Percentiles rank a stretch among this genome's conserved stretches.
Conservation (phyloP, 2,329 filamentous ascomycete species). For the Fusarium virguliforme region DNA sequence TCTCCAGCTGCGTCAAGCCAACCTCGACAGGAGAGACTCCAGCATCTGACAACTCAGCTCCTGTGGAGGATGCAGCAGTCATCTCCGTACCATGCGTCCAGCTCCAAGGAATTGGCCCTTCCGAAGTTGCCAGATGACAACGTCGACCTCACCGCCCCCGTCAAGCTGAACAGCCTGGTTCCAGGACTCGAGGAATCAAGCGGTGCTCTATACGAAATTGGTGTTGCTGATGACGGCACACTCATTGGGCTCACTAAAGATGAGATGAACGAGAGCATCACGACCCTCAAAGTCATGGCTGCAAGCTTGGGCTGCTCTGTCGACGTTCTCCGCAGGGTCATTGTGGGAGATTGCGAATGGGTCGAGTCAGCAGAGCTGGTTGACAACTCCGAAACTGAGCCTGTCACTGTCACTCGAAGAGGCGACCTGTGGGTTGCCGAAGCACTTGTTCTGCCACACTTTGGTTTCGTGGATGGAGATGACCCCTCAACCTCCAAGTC, state of each 20-base stretch:
- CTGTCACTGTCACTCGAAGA: constrained; percentile 46
- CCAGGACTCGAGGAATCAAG: constrained; percentile 93
- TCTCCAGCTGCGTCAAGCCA: constrained; percentile 70
- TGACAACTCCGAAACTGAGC: constrained; percentile 47
- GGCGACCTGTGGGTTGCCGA: constrained; percentile 89
- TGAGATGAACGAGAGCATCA: constrained; percentile 92
- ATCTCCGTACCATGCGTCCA: constrained; percentile 88
- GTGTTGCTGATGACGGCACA: constrained; percentile 93
- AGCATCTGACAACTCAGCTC: constrained; percentile 94
- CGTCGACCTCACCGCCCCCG: constrained; percentile 63
- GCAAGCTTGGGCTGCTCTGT: constrained; percentile 90
- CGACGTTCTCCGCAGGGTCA: constrained; percentile 84
- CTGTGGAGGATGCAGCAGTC: constrained; percentile 97
- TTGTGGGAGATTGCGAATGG: constrained; percentile 90
- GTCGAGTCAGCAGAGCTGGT: constrained; percentile 61
- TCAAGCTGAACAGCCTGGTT: constrained; percentile 72
- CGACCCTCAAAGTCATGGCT: constrained; percentile 90
- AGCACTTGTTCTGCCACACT: constrained; percentile 85
- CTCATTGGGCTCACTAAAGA: constrained; percentile 90
- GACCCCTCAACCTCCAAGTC: constrained; percentile 7
- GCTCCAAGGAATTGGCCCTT: constrained; percentile 80
- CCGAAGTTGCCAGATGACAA: constrained; percentile 80
- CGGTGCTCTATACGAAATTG: constrained; percentile 96
- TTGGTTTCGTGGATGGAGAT: constrained; percentile 59
- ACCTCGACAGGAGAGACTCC: constrained; percentile 85